A percentile compares a stretch with the other conserved stretches of the same genome.
Conservation (phyloP, 768 basidiomycete species). For the Candolleomyces efflorescens region DNA sequence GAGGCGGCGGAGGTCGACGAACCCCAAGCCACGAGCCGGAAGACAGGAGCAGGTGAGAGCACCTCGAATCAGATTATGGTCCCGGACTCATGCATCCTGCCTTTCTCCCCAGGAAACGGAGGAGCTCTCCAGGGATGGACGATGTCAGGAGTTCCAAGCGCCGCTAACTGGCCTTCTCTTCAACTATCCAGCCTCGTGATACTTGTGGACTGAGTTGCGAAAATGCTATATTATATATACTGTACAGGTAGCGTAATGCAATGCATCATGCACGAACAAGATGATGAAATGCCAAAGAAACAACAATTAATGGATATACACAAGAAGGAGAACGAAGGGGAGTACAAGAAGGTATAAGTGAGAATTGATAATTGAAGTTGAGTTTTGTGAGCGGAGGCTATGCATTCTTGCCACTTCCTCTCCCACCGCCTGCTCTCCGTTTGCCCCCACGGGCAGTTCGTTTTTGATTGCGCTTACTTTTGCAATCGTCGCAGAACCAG, state of each 20-base stretch:
- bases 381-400: not conserved
- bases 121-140: slow-evolving; percentile 68
- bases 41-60: slow-evolving; percentile 56
- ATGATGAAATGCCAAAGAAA: not conserved
- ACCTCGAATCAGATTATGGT: not conserved
- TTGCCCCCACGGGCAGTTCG: slow-evolving; percentile 51
- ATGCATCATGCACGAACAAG: not conserved
- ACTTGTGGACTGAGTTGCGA: slow-evolving; percentile 2
- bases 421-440: slow-evolving; percentile 32
- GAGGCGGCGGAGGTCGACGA: slow-evolving; percentile 43
- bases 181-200: slow-evolving; percentile 5
- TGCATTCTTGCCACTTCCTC: slow-evolving; percentile 21
- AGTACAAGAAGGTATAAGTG: slow-evolving; percentile 1
- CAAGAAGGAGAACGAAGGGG: not conserved
- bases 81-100: not conserved
- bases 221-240: slow-evolving; percentile 1
- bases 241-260: slow-evolving; percentile 2
- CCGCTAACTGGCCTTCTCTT: slow-evolving; percentile 40
- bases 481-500: slow-evolving; percentile 76
- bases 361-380: not conserved
- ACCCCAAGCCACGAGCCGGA: slow-evolving; percentile 67
- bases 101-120: slow-evolving; percentile 52
- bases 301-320: not conserved
- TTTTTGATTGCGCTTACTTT: slow-evolving; percentile 49
- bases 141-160: slow-evolving; percentile 68